Base-by-base conservation (phyloP, 2,329 filamentous ascomycete species). In the Hymenoscyphus occultus region DNA sequence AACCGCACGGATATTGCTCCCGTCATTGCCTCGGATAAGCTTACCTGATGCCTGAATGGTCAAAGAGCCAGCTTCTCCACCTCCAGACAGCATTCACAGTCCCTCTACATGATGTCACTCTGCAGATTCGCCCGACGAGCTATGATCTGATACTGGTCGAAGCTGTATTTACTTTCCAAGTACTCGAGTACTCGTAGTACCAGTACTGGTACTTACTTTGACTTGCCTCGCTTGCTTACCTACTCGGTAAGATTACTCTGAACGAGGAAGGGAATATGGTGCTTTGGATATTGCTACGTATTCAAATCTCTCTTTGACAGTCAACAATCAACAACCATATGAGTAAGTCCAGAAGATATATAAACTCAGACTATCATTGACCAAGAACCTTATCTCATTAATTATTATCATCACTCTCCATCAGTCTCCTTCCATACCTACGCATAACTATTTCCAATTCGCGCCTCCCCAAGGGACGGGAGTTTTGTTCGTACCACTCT, bases 381-480 rank as follows among this genome's bases (percentile, higher is more conserved):
- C 40, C 59, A 22, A 61, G 16, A 22, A 12, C 9, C 31, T 51
- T 35, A 39, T 35, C 45, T 48, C 42, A 62, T 62, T 63, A 32
- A 48, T 45, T 45, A 63, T 58, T 42, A 62, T 62, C 35, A 62
- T 45, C 19, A 57, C 48, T 28, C 48, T 28, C 48, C 19, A 12
- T 54, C 48, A 22, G 12, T 22, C n/a, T n/a, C 10, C 13, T 32
- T 35, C 40, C 28, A 16, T 39, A 42, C 59, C 45, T 42, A n/a
- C 3, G 35, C 51, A 57, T 56, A 35, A 63, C 39, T 48, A 63
- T 63, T 63, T 63, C 56, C 61, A 63, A 63, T 63, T 48, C 60
- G 16, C 6, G n/a, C 45, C 59, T 35, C 28, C 31, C 42, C 19
- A 60, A 22, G 1, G 22, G 22, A 22, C 22, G 14, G 16, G 31